Conservation (phyloP, 169 alveolate genomes). For the Plasmodium fragile region DNA sequence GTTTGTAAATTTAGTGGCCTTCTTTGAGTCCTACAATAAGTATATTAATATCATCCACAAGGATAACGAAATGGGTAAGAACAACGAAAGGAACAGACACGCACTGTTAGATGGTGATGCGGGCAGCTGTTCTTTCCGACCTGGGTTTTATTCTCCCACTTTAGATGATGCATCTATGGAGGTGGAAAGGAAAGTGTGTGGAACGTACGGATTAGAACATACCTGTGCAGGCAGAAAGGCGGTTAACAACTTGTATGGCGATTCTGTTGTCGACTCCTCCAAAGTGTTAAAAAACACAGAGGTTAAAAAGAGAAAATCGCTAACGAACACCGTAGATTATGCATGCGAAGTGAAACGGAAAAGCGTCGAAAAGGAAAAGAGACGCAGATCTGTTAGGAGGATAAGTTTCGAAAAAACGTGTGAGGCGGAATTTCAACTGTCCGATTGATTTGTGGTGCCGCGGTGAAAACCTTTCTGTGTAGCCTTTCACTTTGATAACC, state of each 20-base stretch:
- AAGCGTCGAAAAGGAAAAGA: slow-evolving; percentile 43
- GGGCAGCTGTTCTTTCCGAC: neutral
- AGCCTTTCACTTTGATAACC: neutral
- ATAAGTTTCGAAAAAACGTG: slow-evolving; percentile 19
- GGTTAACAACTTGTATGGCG: neutral
- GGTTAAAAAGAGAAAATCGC: slow-evolving; percentile 50
- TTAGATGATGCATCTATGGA: neutral
- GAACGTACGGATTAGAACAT: neutral
- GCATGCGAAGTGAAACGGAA: slow-evolving; percentile 71
- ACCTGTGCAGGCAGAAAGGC: neutral
- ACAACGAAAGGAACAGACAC: neutral
- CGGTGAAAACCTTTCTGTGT: neutral
- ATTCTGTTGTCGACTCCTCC: neutral
- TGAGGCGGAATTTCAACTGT: slow-evolving; percentile 54
- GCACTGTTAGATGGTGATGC: neutral
- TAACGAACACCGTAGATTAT: slow-evolving; percentile 68
- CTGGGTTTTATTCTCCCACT: slow-evolving; percentile 5
- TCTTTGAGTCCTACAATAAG: slow-evolving; percentile 73
- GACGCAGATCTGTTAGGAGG: slow-evolving; percentile 1
- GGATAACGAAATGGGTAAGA: neutral
- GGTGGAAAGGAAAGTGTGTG: neutral
- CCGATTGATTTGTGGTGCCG: slow-evolving; percentile 35
- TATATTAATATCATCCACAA: slow-evolving; percentile 24
- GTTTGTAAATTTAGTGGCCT: slow-evolving; percentile 45
- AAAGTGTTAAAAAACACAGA: slow-evolving; percentile 18